Evolutionary conservation across 495 filamentous ascomycete species (phyloP).

Genomic region (Bathelium albidoporum): DNA sequence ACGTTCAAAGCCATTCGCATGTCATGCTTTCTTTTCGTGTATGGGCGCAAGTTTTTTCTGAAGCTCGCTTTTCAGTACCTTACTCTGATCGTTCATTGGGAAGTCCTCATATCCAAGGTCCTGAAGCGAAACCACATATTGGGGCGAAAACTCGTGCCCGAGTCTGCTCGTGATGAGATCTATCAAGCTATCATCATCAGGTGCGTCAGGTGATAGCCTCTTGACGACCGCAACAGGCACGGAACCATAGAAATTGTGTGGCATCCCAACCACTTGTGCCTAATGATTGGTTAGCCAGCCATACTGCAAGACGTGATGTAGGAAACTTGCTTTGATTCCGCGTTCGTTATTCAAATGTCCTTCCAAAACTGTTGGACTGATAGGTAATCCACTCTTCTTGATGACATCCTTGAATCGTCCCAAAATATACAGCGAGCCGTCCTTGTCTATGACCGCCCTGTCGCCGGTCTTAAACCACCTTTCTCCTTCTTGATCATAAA

Average conservation of each 20-base stretch:
- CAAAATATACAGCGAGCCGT: background rate
- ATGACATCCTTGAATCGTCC: slow-evolving; percentile 8
- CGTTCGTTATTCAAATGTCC: background rate
- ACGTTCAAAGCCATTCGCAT: background rate
- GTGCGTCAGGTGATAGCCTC: background rate
- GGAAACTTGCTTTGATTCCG: background rate
- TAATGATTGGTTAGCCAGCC: background rate
- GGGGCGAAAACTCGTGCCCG: background rate
- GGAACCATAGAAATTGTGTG: background rate
- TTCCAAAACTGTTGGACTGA: slow-evolving; percentile 9
- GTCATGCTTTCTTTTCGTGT: background rate
- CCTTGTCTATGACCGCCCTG: slow-evolving; percentile 2
- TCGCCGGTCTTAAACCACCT: slow-evolving; percentile 9
- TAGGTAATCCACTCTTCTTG: slow-evolving; percentile 1
- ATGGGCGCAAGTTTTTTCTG: background rate
- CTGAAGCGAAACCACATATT: background rate
- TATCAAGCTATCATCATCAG: background rate
- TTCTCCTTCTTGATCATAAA: background rate
- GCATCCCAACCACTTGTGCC: slow-evolving; percentile 5
- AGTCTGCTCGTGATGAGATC: slow-evolving; percentile 2
- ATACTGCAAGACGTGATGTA: background rate
- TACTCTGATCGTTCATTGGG: slow-evolving; percentile 2
- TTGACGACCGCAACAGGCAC: slow-evolving; percentile 7
- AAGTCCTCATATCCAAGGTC: slow-evolving; percentile 6
- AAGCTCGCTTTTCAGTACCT: slow-evolving; percentile 6